Percentiles rank a stretch among this genome's conserved stretches.
phyloP scores from a whole-genome alignment of 2,329 filamentous ascomycete species.

The Claviceps digitariae region DNA sequence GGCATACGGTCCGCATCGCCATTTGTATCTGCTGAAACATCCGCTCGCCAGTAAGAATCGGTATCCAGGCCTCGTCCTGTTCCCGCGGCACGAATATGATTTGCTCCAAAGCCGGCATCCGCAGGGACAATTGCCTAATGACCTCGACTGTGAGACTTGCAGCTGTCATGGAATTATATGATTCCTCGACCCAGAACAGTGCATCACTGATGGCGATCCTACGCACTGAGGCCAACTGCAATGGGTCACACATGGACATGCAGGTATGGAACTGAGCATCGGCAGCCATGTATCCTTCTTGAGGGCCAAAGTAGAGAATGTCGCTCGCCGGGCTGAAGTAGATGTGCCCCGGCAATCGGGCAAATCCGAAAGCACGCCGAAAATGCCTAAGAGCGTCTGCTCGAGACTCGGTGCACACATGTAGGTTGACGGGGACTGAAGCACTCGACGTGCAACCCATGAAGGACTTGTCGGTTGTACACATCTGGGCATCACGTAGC shows the following conservation, averaged over 20 bases:
- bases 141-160: conserved; percentile 26
- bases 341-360: conserved; percentile 25
- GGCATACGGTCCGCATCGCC: conserved; percentile 20
- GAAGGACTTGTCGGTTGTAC: conserved; percentile 9
- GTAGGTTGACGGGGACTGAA: conserved; percentile 29
- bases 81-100: conserved; percentile 31
- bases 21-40: conserved; percentile 24
- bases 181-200: conserved; percentile 25
- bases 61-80: conserved; percentile 18
- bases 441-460: conserved; percentile 28
- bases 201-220: conserved; percentile 32
- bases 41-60: conserved; percentile 18
- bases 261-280: conserved; percentile 31
- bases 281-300: conserved; percentile 30
- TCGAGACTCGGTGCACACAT: conserved; percentile 33
- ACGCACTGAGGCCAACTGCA: conserved; percentile 26
- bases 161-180: conserved; percentile 25
- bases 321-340: conserved; percentile 28
- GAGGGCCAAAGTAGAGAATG: conserved; percentile 34
- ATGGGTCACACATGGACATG: conserved; percentile 27
- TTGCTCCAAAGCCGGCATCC: conserved; percentile 26
- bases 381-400: conserved; percentile 29
- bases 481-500: conserved; percentile 4
- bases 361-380: conserved; percentile 27
- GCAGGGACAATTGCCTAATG: conserved; percentile 22